Evolutionary conservation across 768 basidiomycete genomes (phyloP).

Genomic region (Heimioporus sp.): DNA sequence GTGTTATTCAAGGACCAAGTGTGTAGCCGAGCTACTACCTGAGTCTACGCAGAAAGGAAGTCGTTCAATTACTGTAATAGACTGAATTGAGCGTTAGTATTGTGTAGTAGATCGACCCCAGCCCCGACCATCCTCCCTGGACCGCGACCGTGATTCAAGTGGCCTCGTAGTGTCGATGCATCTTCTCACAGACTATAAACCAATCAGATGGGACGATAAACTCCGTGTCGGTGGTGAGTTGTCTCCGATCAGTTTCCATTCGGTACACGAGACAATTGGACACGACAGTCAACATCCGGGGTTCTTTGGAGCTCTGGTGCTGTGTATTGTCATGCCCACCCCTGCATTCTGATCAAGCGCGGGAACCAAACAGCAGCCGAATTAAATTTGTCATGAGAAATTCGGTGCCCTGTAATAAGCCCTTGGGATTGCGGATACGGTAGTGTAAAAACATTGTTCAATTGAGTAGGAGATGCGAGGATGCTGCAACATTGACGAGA

Average conservation of each 20-base stretch:
- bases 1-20: too few relatives aligned
- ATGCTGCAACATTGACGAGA: conserved; percentile 47
- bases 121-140: too few relatives aligned
- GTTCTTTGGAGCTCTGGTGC: conserved; percentile 2
- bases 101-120: too few relatives aligned
- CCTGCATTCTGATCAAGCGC: conserved; percentile 14
- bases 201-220: too few relatives aligned
- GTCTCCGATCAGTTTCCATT: too few relatives aligned
- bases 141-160: too few relatives aligned
- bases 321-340: conserved; percentile 16
- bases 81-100: too few relatives aligned
- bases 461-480: conserved; percentile 36
- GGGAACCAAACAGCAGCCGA: conserved; percentile 7
- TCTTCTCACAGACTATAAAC: background rate
- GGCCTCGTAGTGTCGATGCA: too few relatives aligned
- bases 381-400: conserved; percentile 5
- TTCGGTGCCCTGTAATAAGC: conserved; percentile 28
- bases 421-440: conserved; percentile 30
- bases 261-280: background rate
- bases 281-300: background rate
- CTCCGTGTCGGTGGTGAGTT: too few relatives aligned
- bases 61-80: too few relatives aligned
- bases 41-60: too few relatives aligned
- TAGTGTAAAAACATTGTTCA: conserved; percentile 40
- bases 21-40: too few relatives aligned